A percentile compares a stretch with the other conserved stretches of the same genome.
Conservation (phyloP, 305 asterid species). For the Fraxinus floribunda region DNA sequence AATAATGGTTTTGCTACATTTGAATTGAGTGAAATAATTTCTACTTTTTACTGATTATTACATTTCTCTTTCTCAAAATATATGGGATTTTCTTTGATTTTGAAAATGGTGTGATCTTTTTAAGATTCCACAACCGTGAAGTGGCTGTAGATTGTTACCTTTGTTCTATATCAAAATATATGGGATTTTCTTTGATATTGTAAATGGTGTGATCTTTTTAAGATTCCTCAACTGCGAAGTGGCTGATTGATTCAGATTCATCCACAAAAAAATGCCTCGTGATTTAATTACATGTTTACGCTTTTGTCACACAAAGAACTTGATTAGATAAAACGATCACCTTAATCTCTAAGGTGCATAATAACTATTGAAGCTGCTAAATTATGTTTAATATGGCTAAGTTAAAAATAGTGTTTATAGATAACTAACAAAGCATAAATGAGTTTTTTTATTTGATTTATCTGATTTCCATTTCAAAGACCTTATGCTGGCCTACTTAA, state of each 20-base stretch:
- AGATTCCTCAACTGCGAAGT: conserved; percentile 65
- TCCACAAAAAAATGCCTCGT: conserved; percentile 41
- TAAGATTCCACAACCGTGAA: conserved; percentile 42
- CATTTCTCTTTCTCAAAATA: conserved; percentile 3
- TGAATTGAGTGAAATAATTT: conserved; percentile 16
- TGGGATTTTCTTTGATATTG: conserved; percentile 39
- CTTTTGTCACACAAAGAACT: no score
- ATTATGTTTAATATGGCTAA: not conserved
- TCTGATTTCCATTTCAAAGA: not conserved
- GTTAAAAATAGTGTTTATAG: no score
- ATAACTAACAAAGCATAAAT: no score
- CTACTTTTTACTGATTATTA: conserved; percentile 5
- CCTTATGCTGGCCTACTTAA: no score
- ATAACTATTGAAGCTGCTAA: not conserved
- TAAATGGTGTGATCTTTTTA: conserved; percentile 41
- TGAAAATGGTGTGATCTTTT: conserved; percentile 43
- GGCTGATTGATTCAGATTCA: conserved; percentile 81
- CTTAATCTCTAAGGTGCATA: no score
- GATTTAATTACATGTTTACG: conserved; percentile 35
- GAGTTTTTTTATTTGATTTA: not conserved
- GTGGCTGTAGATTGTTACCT: no score
- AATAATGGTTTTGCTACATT: conserved; percentile 22
- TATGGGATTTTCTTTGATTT: conserved; percentile 39
- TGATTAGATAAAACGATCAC: no score
- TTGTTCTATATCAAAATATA: conserved; percentile 14